These are phyloP conservation scores for Orbilia javanica DNA, from an alignment of 2,329 filamentous ascomycete species.

Conservation along the genomic window DNA sequence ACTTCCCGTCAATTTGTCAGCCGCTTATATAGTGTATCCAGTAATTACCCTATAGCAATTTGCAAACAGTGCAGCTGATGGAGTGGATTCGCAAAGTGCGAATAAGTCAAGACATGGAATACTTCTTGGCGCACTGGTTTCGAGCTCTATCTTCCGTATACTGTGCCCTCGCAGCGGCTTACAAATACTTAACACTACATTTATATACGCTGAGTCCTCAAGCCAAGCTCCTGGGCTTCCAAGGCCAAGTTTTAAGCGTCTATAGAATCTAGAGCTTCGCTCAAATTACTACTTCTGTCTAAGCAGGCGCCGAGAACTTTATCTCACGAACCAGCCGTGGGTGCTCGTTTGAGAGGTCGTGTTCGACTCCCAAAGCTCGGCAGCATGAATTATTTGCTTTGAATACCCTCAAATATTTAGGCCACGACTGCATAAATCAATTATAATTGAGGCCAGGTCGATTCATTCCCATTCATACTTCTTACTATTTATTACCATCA, in stretches of 20 bases:
- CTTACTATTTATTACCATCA: background rate
- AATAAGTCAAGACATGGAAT: background rate
- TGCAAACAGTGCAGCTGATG: background rate
- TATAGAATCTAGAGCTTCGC: background rate
- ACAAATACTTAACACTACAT: background rate
- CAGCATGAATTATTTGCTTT: too few species aligned
- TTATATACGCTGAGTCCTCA: background rate
- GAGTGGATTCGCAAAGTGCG: background rate
- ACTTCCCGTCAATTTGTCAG: background rate
- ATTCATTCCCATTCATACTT: background rate
- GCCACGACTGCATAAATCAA: too few species aligned
- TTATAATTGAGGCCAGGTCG: too few species aligned
- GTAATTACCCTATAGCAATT: background rate
- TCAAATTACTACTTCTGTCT: background rate
- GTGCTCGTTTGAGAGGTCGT: too few species aligned
- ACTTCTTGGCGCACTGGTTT: background rate
- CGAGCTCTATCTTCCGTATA: background rate
- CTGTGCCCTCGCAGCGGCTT: background rate
- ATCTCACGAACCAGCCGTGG: too few species aligned
- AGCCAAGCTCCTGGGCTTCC: background rate
- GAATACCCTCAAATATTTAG: background rate
- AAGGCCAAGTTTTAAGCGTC: background rate
- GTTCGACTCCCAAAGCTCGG: background rate
- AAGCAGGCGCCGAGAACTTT: too few species aligned
- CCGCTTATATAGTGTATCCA: background rate